These are phyloP conservation scores for Phanerochaete sordida DNA, from an alignment of 768 basidiomycete genomes.

Conservation along the genomic window DNA sequence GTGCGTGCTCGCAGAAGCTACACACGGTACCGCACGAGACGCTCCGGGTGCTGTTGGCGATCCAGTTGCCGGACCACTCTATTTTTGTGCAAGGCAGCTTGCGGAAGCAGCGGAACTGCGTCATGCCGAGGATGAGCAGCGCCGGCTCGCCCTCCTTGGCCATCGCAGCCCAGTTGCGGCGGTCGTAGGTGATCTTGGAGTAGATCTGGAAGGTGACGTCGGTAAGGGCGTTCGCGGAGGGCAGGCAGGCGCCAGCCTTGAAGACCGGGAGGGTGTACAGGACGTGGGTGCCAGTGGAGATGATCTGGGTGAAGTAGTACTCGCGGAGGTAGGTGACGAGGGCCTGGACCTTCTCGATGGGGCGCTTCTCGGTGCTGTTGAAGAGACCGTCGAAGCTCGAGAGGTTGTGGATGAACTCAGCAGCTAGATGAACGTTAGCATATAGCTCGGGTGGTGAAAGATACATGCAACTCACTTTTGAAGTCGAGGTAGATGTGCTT, in stretches of 20 bases:
- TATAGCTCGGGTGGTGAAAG: background rate
- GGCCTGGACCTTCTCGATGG: slow-evolving; percentile 20
- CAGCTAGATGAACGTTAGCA: slow-evolving; percentile 9
- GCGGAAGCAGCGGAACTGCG: slow-evolving; percentile 16
- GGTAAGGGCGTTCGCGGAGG: slow-evolving; percentile 19
- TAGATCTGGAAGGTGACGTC: slow-evolving; percentile 21
- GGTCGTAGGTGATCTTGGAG: slow-evolving; percentile 16
- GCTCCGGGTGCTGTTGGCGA: slow-evolving; percentile 14
- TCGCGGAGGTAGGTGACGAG: slow-evolving; percentile 21
- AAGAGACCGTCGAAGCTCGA: slow-evolving; percentile 21
- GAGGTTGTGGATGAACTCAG: slow-evolving; percentile 23
- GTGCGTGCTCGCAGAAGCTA: slow-evolving; percentile 7
- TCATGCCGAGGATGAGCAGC: slow-evolving; percentile 25
- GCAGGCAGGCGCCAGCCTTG: slow-evolving; percentile 3
- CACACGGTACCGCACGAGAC: slow-evolving; percentile 25
- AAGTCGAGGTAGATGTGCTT: slow-evolving; percentile 22
- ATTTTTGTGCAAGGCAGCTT: slow-evolving; percentile 14
- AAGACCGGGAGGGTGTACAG: slow-evolving; percentile 25
- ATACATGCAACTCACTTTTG: slow-evolving; percentile 15
- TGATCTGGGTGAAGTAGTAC: slow-evolving; percentile 23
- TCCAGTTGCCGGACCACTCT: slow-evolving; percentile 21
- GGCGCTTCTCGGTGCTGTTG: slow-evolving; percentile 14
- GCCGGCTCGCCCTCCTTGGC: slow-evolving; percentile 16
- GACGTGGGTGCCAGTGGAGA: slow-evolving; percentile 20
- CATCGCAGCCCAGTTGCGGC: slow-evolving; percentile 17